Evolutionary conservation across 78 protist species (phyloP).

Genomic region (Guillardia theta): DNA sequence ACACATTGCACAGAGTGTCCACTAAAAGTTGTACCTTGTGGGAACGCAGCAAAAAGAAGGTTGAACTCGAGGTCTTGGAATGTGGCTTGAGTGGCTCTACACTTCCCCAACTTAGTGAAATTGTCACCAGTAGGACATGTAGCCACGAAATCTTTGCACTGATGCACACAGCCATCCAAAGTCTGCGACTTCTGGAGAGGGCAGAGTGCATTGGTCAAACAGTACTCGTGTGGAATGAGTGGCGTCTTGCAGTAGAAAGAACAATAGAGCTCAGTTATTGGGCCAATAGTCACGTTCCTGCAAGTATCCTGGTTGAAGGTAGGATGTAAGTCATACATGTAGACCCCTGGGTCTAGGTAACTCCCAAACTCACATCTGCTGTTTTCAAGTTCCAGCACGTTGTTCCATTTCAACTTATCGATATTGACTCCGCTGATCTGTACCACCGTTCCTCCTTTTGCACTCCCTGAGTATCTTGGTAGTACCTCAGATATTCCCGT

Average conservation of each 20-base stretch:
- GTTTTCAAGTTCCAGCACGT: background rate
- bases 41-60: background rate
- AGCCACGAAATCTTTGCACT: too few species aligned
- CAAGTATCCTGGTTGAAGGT: too few species aligned
- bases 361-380: background rate
- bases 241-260: background rate
- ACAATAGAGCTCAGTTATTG: background rate
- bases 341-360: background rate
- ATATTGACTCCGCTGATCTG: background rate
- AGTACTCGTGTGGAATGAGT: background rate
- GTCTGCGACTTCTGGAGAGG: background rate
- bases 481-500: background rate
- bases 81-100: background rate
- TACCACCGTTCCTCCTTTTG: background rate
- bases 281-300: too few species aligned
- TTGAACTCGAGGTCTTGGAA: background rate
- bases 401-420: background rate
- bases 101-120: too few species aligned
- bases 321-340: too few species aligned
- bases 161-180: too few species aligned
- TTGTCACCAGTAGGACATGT: too few species aligned
- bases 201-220: background rate
- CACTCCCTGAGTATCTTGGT: background rate
- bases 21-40: too few species aligned
- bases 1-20: too few species aligned